phyloP scores from a whole-genome alignment of 2,329 filamentous ascomycete species.

The Aspergillus sp. region DNA sequence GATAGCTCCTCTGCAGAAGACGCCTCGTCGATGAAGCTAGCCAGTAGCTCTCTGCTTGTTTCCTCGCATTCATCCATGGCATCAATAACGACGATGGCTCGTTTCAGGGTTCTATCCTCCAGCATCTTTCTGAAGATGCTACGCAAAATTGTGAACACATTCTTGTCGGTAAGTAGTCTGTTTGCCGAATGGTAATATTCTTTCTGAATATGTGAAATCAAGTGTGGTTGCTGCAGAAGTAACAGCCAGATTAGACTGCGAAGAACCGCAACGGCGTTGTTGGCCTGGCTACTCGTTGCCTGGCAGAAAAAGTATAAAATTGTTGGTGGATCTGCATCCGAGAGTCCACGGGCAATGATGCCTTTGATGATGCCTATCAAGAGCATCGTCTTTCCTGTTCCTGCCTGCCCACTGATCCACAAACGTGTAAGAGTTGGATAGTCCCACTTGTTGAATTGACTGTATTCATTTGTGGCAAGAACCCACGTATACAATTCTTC shows the following conservation, averaged over 20 bases:
- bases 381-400: slow-evolving; percentile 16
- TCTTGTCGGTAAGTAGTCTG: too few species aligned
- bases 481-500: too few species aligned
- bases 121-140: too few species aligned
- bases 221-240: slow-evolving; percentile 5
- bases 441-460: not conserved
- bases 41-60: too few species aligned
- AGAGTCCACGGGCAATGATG: not conserved
- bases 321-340: not conserved
- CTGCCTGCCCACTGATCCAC: slow-evolving; percentile 13
- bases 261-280: slow-evolving; percentile 26
- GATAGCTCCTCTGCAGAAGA: too few species aligned
- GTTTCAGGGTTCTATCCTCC: too few species aligned
- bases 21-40: too few species aligned
- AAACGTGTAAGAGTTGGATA: slow-evolving; percentile 1
- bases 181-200: too few species aligned
- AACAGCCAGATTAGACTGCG: slow-evolving; percentile 20
- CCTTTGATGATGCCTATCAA: slow-evolving; percentile 10
- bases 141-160: too few species aligned
- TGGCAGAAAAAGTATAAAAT: slow-evolving; percentile 32
- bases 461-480: too few species aligned
- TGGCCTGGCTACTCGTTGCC: slow-evolving; percentile 19
- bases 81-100: too few species aligned
- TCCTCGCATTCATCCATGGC: too few species aligned
- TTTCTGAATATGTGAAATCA: not conserved